phyloP scores from a whole-genome alignment of 768 basidiomycete species.

The Ramaria sp. region DNA sequence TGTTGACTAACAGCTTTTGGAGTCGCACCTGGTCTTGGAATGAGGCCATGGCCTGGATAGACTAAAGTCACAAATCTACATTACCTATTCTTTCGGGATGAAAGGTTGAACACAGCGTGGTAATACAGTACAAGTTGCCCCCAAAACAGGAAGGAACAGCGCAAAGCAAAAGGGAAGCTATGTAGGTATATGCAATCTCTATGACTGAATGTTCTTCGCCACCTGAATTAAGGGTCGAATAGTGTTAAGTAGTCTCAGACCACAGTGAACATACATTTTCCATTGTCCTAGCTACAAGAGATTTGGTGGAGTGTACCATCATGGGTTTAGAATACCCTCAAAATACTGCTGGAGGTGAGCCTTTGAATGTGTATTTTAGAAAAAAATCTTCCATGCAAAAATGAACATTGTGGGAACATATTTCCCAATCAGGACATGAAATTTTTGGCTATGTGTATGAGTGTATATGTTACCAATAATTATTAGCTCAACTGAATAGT shows the following conservation, averaged over 20 bases:
- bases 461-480: no score
- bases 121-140: constrained; percentile 14
- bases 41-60: constrained; percentile 20
- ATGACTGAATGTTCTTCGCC: constrained; percentile 8
- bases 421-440: no score
- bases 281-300: no score
- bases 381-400: no score
- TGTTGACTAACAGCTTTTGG: constrained; percentile 19
- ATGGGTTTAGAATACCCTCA: no score
- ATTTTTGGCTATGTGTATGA: no score
- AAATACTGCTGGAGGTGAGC: no score
- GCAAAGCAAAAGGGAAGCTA: constrained; percentile 10
- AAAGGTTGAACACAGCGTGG: constrained; percentile 11
- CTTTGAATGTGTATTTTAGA: no score
- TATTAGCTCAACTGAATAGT: no score
- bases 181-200: constrained; percentile 7
- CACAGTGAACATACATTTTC: constrained; percentile 52
- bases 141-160: constrained; percentile 15
- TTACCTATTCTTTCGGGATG: no score
- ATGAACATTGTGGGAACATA: no score
- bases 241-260: background rate
- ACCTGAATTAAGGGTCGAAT: background rate
- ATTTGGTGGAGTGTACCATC: no score
- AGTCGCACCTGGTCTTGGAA: constrained; percentile 20
- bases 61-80: constrained; percentile 18